Percentiles rank a stretch among this genome's conserved stretches.
phyloP scores from a whole-genome alignment of 176 grass and related monocot genomes.

The Chrysopogon serrulatus region DNA sequence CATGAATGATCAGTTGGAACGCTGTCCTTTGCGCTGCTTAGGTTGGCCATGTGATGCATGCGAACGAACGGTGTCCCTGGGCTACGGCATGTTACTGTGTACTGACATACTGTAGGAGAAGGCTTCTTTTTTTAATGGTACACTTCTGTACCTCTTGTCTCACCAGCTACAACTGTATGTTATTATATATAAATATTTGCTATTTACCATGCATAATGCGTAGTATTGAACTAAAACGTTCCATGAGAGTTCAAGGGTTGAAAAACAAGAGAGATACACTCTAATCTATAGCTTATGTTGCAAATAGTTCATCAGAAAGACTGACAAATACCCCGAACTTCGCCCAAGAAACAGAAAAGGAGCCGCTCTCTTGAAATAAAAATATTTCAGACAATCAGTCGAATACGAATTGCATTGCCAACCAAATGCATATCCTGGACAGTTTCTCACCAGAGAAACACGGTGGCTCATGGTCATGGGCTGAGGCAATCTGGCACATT shows the following conservation, averaged over 20 bases:
- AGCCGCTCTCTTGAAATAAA: neutral
- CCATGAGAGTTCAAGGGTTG: too few relatives aligned
- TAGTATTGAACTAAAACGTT: neutral
- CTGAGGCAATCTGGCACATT: neutral
- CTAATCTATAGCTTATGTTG: neutral
- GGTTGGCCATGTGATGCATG: conserved; percentile 47
- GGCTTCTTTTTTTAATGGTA: conserved; percentile 22
- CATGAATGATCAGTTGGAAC: conserved; percentile 29
- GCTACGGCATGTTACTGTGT: conserved; percentile 28
- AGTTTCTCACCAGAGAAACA: conserved; percentile 14
- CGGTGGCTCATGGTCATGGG: conserved; percentile 5
- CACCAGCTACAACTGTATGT: neutral
- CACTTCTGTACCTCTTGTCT: conserved; percentile 33
- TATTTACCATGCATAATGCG: conserved; percentile 16
- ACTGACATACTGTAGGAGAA: conserved; percentile 17
- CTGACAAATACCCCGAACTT: neutral
- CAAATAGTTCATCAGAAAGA: neutral
- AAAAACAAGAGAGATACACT: neutral
- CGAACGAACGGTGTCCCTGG: neutral
- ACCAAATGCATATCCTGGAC: neutral
- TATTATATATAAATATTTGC: neutral
- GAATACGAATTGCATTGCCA: conserved; percentile 3
- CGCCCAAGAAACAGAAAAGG: neutral
- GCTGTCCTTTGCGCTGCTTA: conserved; percentile 14
- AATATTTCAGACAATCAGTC: too few relatives aligned